Conservation (phyloP, 768 basidiomycete species). For the Vararia minispora region DNA sequence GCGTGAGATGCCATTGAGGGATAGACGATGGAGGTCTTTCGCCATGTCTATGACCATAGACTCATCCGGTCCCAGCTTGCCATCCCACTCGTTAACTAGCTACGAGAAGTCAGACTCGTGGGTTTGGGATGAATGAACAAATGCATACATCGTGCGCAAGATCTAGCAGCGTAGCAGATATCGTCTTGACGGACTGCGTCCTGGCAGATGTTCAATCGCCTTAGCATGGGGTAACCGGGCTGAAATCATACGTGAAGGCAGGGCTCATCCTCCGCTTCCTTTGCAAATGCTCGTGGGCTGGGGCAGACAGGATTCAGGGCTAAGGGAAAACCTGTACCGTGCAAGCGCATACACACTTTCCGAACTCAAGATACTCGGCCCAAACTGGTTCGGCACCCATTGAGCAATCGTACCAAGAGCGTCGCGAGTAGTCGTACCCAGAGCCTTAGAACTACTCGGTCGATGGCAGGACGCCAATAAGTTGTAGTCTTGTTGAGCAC, state of each 20-base stretch:
- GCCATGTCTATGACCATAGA: slow-evolving; percentile 1
- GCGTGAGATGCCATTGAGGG: neutral
- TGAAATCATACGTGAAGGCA: slow-evolving; percentile 7
- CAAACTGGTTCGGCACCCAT: no score
- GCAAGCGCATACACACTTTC: no score
- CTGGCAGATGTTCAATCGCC: no score
- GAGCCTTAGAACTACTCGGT: neutral
- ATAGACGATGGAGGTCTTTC: neutral
- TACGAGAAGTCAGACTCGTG: no score
- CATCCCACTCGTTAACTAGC: neutral
- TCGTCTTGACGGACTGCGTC: slow-evolving; percentile 3
- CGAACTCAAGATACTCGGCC: no score
- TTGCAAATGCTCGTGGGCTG: slow-evolving; percentile 3
- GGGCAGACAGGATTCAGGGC: neutral
- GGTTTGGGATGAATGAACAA: no score
- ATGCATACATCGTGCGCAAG: slow-evolving; percentile 1
- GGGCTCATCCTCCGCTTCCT: slow-evolving; percentile 1
- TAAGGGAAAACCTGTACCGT: neutral
- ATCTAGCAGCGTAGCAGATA: neutral
- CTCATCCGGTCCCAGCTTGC: neutral
- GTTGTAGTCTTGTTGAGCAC: neutral
- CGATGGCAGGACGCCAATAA: neutral
- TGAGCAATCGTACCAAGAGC: neutral
- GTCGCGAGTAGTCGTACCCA: neutral
- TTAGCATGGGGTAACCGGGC: no score